Percentiles rank a stretch among this genome's conserved stretches.
Evolutionary conservation across 129 eudicot genomes (phyloP).

Genomic region (Escallonia rubra): DNA sequence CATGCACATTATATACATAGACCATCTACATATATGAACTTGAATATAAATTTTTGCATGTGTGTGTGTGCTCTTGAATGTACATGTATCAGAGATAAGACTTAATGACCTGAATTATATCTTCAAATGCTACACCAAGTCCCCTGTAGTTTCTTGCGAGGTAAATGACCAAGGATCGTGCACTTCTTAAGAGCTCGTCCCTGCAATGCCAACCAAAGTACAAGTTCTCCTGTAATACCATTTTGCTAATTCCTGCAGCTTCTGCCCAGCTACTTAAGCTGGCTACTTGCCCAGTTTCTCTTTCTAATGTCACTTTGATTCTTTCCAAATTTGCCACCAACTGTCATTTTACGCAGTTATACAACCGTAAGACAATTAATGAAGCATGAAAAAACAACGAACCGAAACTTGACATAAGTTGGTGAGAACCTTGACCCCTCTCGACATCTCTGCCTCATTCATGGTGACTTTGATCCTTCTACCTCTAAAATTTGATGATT

Average conservation of each 20-base stretch:
- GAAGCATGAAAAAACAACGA: conserved; percentile 2
- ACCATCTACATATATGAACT: no score
- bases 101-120: conserved; percentile 66
- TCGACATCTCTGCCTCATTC: conserved; percentile 77
- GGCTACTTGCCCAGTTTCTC: conserved; percentile 57
- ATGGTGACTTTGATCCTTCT: conserved; percentile 46
- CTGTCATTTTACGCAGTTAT: conserved; percentile 24
- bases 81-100: not conserved
- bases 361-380: conserved; percentile 14
- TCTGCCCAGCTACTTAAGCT: conserved; percentile 73
- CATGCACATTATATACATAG: no score
- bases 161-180: conserved; percentile 65
- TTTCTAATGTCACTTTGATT: conserved; percentile 45
- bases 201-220: conserved; percentile 76
- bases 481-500: conserved; percentile 22
- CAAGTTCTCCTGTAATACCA: conserved; percentile 53
- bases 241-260: conserved; percentile 70
- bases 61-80: no score
- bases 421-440: conserved; percentile 65
- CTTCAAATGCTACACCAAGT: conserved; percentile 67
- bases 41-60: no score
- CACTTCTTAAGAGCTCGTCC: conserved; percentile 82
- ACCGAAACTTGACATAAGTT: conserved; percentile 1
- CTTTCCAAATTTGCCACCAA: conserved; percentile 68
- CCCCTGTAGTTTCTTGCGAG: conserved; percentile 67